These are phyloP conservation scores for Zygosaccharomyces kombuchaensis DNA, from an alignment of 805 yeast species.

Conservation along the genomic window DNA sequence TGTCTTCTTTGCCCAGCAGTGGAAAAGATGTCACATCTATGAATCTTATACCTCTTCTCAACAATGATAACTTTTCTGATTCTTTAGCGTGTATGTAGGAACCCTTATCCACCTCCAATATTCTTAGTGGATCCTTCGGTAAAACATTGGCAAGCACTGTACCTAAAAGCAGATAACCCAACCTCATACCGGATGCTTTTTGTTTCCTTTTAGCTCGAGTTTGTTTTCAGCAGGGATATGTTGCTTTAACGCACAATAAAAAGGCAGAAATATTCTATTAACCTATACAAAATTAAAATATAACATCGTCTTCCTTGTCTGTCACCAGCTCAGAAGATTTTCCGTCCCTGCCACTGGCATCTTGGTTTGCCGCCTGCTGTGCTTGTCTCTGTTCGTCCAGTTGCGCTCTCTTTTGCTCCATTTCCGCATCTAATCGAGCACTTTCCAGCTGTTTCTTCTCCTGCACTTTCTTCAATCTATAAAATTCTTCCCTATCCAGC, in stretches of 20 bases:
- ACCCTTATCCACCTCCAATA: slow-evolving; percentile 25
- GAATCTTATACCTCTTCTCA: slow-evolving; percentile 48
- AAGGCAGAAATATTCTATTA: not conserved
- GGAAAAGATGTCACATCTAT: slow-evolving; percentile 54
- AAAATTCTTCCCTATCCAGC: slow-evolving; percentile 96
- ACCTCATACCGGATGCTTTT: not conserved
- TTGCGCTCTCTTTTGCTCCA: slow-evolving; percentile 23
- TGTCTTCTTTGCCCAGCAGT: slow-evolving; percentile 17
- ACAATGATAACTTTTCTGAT: slow-evolving; percentile 42
- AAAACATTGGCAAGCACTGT: not conserved
- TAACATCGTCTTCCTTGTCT: slow-evolving; percentile 44
- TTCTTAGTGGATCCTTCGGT: slow-evolving; percentile 18
- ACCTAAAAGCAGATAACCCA: not conserved
- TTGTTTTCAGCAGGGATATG: not conserved
- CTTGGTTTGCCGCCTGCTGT: slow-evolving; percentile 14
- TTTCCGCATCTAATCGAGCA: slow-evolving; percentile 58
- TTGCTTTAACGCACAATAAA: not conserved
- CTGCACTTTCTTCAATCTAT: slow-evolving; percentile 92
- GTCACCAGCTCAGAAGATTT: slow-evolving; percentile 31
- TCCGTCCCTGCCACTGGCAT: slow-evolving; percentile 13
- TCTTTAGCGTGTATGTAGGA: slow-evolving; percentile 36
- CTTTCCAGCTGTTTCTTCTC: slow-evolving; percentile 84
- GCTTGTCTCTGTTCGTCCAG: slow-evolving; percentile 26
- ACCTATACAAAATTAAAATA: slow-evolving; percentile 32
- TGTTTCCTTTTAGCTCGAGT: not conserved